Evolutionary conservation across 495 filamentous ascomycete species (phyloP).

Genomic region (Xylaria palmicola): DNA sequence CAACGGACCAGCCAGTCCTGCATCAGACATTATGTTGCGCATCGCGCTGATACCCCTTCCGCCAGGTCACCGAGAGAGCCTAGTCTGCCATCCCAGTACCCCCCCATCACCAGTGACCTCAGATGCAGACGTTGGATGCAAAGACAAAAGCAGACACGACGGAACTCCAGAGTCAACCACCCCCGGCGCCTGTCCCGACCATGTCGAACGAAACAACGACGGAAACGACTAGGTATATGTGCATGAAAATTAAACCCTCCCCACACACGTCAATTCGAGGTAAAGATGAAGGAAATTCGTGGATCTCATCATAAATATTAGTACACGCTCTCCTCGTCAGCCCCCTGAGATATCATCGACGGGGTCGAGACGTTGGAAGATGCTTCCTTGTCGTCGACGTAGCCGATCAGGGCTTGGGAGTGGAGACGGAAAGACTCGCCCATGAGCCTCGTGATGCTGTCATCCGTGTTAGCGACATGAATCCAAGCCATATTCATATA

Average conservation of each 20-base stretch:
- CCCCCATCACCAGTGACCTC: conserved; percentile 47
- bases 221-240: conserved; percentile 50
- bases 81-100: conserved; percentile 41
- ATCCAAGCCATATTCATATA: conserved; percentile 5
- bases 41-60: conserved; percentile 38
- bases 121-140: conserved; percentile 41
- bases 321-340: conserved; percentile 61
- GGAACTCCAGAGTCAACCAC: conserved; percentile 25
- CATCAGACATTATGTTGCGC: conserved; percentile 54
- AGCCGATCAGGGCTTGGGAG: conserved; percentile 88
- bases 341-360: conserved; percentile 61
- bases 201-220: conserved; percentile 28
- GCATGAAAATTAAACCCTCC: conserved; percentile 39
- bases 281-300: conserved; percentile 44
- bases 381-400: conserved; percentile 73
- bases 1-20: conserved; percentile 55
- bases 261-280: conserved; percentile 31
- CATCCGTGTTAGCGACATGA: conserved; percentile 45
- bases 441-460: conserved; percentile 94
- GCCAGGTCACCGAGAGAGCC: conserved; percentile 31
- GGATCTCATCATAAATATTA: conserved; percentile 44
- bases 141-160: conserved; percentile 31
- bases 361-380: conserved; percentile 59
- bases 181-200: conserved; percentile 30
- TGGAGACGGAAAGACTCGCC: conserved; percentile 98